Evolutionary conservation across 2,329 filamentous ascomycete genomes (phyloP), one percentile per base, ranked within the genome.

Genomic region (Diaporthe vexans): DNA sequence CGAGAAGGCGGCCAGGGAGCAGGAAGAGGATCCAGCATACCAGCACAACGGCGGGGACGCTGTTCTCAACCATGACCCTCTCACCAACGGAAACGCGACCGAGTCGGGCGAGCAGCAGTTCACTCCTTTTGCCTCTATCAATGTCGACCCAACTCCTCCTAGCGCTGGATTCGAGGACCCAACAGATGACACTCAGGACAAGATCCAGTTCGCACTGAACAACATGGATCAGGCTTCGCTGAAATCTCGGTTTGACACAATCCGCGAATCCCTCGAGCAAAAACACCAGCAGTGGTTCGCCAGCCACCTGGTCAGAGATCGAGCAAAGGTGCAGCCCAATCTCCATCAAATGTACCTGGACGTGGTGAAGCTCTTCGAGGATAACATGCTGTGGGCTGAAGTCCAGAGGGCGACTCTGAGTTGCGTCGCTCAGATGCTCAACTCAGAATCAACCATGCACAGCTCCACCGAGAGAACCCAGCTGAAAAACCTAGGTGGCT

Each of bases 281-380:
- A 92, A 92, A 78, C 93, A 98, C 81, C 94, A 97, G 79, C 95
- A 97, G 81, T 99, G 97, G 97, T 99, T 99, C 81, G 97, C 97
- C 9, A 92, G 92, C 63, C 97, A 98, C 80, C 88, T 99, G 13
- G 97, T 99, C 3, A 96, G 98, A 80, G 94, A 98, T 81, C 94
- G 97, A 59, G 97, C 96, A 43, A 98, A 98, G 84, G 93, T 98
- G 87, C 96, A 99, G 81, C 95, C 96, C 8, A 99, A 99, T 82
- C 98, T 97, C 80, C 97, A 99, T 79, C 90, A 94, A 75, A 91
- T 99, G 29, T 99, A 99, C 81, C 89, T 98, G 67, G 94, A 98
- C 79, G 90, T 99, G 69, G 90, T 99, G 75, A 93, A 93, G 73
- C 90, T 95, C 46, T 94, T 98, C 78, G 91, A 94, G 78, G 92